phyloP scores from a whole-genome alignment of 495 filamentous ascomycete species.

The Tricharina praecox region DNA sequence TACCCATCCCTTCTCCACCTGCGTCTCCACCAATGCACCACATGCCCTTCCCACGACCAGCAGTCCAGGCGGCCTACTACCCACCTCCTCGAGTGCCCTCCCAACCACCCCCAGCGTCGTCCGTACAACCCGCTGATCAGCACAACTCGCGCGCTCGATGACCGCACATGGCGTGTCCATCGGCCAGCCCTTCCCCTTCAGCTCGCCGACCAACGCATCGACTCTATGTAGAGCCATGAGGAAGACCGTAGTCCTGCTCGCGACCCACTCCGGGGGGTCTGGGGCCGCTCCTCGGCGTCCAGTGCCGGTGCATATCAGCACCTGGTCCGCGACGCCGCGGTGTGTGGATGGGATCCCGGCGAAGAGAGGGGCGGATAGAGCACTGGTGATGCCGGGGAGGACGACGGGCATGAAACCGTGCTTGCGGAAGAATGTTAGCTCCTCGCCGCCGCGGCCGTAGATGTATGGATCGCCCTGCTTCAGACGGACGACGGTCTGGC shows the following conservation, averaged over 20 bases:
- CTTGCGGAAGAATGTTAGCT: constrained; percentile 65
- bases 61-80: constrained; percentile 74
- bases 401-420: constrained; percentile 57
- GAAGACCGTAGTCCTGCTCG: constrained; percentile 73
- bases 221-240: constrained; percentile 89
- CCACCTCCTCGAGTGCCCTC: constrained; percentile 73
- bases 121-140: constrained; percentile 82
- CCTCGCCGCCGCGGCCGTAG: constrained; percentile 86
- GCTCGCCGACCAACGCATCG: constrained; percentile 45
- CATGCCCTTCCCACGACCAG: constrained; percentile 79
- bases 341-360: constrained; percentile 77
- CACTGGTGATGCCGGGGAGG: constrained; percentile 77
- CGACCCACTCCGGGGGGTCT: constrained; percentile 59
- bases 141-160: constrained; percentile 82
- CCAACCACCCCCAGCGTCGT: constrained; percentile 65
- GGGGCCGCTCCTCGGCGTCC: constrained; percentile 79
- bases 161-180: constrained; percentile 69
- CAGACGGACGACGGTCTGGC: constrained; percentile 65
- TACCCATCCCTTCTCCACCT: constrained; percentile 50
- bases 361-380: constrained; percentile 73
- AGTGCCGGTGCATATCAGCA: constrained; percentile 86
- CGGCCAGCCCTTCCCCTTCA: constrained; percentile 39
- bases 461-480: constrained; percentile 97
- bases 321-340: constrained; percentile 75
- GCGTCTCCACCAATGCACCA: constrained; percentile 43